Base-by-base conservation (phyloP, 768 basidiomycete genomes). In the Mycena galopus region DNA sequence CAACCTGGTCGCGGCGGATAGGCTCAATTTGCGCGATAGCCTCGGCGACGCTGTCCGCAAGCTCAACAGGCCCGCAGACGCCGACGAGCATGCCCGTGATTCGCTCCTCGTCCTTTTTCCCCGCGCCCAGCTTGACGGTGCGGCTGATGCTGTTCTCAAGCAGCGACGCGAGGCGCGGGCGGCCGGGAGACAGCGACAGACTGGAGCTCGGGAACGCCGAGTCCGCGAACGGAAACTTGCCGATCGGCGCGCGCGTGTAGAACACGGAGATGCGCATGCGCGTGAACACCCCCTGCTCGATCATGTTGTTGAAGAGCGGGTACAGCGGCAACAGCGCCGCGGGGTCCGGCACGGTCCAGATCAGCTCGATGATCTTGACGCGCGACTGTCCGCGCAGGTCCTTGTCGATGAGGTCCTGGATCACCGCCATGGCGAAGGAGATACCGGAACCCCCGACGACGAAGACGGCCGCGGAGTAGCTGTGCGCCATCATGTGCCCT, bases 401-500 rank as follows among this genome's bases (percentile, higher is more conserved):
- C 71, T 81, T 75, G 69, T 79, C 75, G 37, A 90, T 81, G 3
- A 92, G 81, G 50, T 90, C 88, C 57, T 89, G 84, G 21, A 87
- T 83, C 6, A 83, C 78, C 16, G 85, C 80, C 33, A 91, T 79
- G 2, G 84, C 84, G 69, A 88, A 89, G 6, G 90, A 87, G 78
- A 92, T 88, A 3, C 91, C 91, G 44, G 86, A 87, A 4, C 91
- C 91, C 6, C 90, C 91, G 9, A 82, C 85, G 23, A 91, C 72
- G 68, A 92, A 82, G 56, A 91, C 74, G 3, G 88, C 86, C 6
- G 85, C 85, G 0, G 88, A 87, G 77, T 87, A 91, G 67, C 85
- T 87, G 8, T 84, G 70, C 56, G 86, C 77, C 23, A 88, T 78
- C 16, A 82, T 85, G 72, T 89, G 82, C 2, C 88, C 81, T 65